phyloP scores from a whole-genome alignment of 2,329 filamentous ascomycete species.

The Penicillium sp. region DNA sequence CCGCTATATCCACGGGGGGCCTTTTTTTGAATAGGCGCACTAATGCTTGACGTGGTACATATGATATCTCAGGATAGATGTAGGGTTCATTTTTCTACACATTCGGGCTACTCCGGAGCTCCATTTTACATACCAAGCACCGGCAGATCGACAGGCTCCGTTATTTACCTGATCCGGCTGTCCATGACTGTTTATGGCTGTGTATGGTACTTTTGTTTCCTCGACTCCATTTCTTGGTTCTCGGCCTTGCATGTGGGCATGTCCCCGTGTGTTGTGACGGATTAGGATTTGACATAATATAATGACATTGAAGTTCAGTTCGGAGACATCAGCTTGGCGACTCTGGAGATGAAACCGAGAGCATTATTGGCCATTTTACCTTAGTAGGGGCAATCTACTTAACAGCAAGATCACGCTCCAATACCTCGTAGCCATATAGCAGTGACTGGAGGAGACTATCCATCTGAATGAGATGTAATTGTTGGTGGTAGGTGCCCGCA shows the following conservation, averaged over 20 bases:
- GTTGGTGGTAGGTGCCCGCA: too few relatives aligned
- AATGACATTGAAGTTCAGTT: not conserved
- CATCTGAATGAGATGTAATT: too few relatives aligned
- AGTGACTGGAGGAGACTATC: not conserved
- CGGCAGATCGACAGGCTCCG: not conserved
- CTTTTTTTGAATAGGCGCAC: not conserved
- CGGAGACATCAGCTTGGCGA: not conserved
- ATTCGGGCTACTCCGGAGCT: not conserved
- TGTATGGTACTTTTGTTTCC: not conserved
- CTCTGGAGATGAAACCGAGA: not conserved
- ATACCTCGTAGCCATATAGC: not conserved
- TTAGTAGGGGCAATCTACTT: not conserved
- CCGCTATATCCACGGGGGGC: not conserved
- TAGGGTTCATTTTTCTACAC: too few relatives aligned
- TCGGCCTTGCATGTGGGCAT: not conserved
- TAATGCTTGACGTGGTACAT: not conserved
- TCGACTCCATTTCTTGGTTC: not conserved
- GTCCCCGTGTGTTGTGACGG: not conserved
- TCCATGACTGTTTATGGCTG: too few relatives aligned
- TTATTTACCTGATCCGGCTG: not conserved
- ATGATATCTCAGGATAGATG: too few relatives aligned
- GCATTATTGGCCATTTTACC: not conserved
- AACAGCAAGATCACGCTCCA: too few relatives aligned
- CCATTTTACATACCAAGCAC: not conserved
- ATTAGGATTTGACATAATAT: not conserved